Evolutionary conservation across 768 basidiomycete species (phyloP).

Genomic region (Gloeostereum incarnatum): DNA sequence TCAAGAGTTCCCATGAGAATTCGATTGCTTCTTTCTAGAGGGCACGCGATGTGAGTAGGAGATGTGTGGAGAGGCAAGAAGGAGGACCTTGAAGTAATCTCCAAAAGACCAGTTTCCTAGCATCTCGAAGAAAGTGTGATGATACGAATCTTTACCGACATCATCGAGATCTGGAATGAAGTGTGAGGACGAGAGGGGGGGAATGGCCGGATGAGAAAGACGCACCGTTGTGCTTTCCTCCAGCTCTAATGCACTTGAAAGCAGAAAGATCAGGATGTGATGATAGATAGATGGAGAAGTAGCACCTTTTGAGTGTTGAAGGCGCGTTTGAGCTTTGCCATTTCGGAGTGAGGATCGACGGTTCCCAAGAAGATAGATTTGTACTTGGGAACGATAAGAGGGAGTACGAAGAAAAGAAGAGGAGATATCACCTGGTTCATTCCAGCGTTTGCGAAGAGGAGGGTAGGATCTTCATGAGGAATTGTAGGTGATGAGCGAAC

Average conservation of each 20-base stretch:
- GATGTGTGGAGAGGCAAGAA: slow-evolving; percentile 1
- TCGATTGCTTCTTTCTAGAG: slow-evolving; percentile 82
- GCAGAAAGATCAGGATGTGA: background rate
- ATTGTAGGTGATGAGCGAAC: slow-evolving; percentile 89
- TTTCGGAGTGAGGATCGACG: slow-evolving; percentile 89
- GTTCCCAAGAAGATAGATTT: slow-evolving; percentile 98
- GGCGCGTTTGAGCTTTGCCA: slow-evolving; percentile 86
- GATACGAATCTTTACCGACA: slow-evolving; percentile 97
- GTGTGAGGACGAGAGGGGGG: slow-evolving; percentile 1
- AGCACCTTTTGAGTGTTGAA: slow-evolving; percentile 84
- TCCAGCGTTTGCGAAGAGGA: slow-evolving; percentile 97
- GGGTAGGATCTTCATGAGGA: slow-evolving; percentile 95
- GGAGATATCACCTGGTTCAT: no score
- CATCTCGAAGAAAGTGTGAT: slow-evolving; percentile 99
- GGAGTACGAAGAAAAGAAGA: background rate
- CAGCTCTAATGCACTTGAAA: slow-evolving; percentile 79
- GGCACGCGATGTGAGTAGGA: slow-evolving; percentile 3
- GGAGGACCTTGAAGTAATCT: slow-evolving; percentile 92
- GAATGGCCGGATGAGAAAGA: background rate
- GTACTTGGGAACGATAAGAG: slow-evolving; percentile 31
- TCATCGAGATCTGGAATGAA: slow-evolving; percentile 79
- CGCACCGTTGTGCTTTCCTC: slow-evolving; percentile 95
- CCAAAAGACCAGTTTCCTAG: slow-evolving; percentile 99
- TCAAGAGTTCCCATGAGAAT: slow-evolving; percentile 94
- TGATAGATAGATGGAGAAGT: no score